Percentiles rank a stretch among this genome's conserved stretches.
These are phyloP conservation scores for Tetraselmis striata DNA, from an alignment of 139 green algal genomes.

Conservation along the genomic window DNA sequence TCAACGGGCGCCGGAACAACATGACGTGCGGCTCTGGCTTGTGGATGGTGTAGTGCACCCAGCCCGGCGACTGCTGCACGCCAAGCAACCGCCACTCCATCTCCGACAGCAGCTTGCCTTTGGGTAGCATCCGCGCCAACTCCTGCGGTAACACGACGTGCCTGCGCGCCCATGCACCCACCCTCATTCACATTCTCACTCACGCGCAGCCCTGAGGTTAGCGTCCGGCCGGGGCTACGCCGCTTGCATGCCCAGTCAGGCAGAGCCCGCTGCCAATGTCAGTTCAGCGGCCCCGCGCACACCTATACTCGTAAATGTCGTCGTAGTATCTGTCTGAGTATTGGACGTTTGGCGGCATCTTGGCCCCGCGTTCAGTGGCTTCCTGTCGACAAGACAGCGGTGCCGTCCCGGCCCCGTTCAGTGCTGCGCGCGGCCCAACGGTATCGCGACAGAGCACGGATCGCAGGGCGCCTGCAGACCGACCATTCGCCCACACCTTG, in stretches of 20 bases:
- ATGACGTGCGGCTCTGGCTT: conserved; percentile 94
- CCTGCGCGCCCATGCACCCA: conserved; percentile 36
- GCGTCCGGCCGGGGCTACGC: neutral
- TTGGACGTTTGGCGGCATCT: too few species aligned
- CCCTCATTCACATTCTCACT: neutral
- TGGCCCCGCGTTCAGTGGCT: too few species aligned
- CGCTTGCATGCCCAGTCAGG: neutral
- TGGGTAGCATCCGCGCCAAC: conserved; percentile 81
- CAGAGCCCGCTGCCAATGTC: too few species aligned
- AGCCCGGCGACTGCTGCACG: conserved; percentile 94
- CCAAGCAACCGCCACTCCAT: conserved; percentile 86
- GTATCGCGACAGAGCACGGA: too few species aligned
- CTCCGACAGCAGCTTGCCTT: conserved; percentile 83
- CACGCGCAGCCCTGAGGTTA: neutral
- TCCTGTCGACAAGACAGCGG: too few species aligned
- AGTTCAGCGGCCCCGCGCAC: neutral
- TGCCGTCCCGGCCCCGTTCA: too few species aligned
- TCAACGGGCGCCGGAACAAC: conserved; percentile 68
- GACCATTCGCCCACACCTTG: too few species aligned
- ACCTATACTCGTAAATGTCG: conserved; percentile 89
- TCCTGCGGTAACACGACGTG: conserved; percentile 92
- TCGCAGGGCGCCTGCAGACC: too few species aligned
- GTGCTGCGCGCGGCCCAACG: too few species aligned
- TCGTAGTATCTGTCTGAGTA: conserved; percentile 98
- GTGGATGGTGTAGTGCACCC: conserved; percentile 95